Percentiles rank a stretch among this genome's conserved stretches.
Evolutionary conservation across 129 eudicot genomes (phyloP).

Genomic region (Smallanthus sonchifolius): DNA sequence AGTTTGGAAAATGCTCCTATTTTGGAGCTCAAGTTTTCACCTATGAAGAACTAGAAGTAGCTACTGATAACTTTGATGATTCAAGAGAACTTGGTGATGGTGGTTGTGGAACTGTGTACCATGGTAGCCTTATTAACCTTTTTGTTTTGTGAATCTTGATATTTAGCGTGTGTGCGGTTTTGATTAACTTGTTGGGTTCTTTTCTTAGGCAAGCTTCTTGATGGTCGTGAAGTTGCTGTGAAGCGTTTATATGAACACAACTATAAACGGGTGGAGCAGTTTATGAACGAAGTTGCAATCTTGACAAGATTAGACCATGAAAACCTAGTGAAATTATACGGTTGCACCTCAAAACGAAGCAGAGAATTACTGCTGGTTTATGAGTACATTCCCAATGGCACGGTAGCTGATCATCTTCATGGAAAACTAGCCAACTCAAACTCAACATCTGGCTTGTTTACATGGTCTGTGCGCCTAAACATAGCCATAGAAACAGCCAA

Average conservation of each 20-base stretch:
- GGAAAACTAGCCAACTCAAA: constrained; percentile 56
- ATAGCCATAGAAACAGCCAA: constrained; percentile 87
- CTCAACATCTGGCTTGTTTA: constrained; percentile 49
- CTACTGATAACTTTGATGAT: constrained; percentile 67
- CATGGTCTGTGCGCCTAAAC: constrained; percentile 66
- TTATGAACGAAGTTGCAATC: constrained; percentile 84
- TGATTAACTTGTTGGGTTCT: not conserved
- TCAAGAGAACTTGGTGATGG: constrained; percentile 88
- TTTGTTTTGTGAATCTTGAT: not conserved
- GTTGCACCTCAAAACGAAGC: constrained; percentile 87
- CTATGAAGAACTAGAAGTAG: constrained; percentile 73
- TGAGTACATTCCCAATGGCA: constrained; percentile 81
- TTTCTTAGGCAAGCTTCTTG: constrained; percentile 56
- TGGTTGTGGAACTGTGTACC: constrained; percentile 85
- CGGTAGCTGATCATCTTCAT: constrained; percentile 90
- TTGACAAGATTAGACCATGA: constrained; percentile 55
- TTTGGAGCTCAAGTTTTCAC: constrained; percentile 79
- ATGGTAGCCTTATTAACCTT: constrained; percentile 42
- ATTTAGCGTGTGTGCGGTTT: not conserved
- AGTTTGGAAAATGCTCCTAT: constrained; percentile 47
- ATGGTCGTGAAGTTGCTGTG: constrained; percentile 86
- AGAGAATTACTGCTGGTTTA: constrained; percentile 74
- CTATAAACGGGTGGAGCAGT: constrained; percentile 78
- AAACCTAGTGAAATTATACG: constrained; percentile 69
- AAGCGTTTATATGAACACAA: constrained; percentile 85